phyloP scores from a whole-genome alignment of 2,329 filamentous ascomycete genomes.

The Stagonosporopsis vannaccii region DNA sequence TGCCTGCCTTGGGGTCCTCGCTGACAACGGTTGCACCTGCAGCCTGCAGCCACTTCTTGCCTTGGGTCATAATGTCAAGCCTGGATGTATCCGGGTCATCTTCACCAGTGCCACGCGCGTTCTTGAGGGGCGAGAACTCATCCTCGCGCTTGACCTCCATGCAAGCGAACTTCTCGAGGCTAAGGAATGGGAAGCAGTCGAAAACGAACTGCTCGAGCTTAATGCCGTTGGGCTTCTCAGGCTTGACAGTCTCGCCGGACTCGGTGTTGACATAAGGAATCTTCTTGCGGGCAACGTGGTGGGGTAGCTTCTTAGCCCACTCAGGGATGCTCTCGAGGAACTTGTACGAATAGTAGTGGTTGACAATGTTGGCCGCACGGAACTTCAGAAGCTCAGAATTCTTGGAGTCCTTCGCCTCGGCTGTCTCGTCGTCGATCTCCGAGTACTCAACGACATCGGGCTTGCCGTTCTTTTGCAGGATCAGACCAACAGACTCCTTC shows the following conservation, averaged over 20 bases:
- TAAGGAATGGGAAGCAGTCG: slow-evolving; percentile 91
- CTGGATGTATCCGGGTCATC: slow-evolving; percentile 95
- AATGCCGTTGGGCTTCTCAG: slow-evolving; percentile 94
- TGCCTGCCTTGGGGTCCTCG: slow-evolving; percentile 63
- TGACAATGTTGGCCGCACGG: slow-evolving; percentile 98
- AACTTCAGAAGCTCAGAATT: slow-evolving; percentile 87
- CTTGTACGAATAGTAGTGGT: slow-evolving; percentile 97
- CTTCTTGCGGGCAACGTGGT: slow-evolving; percentile 98
- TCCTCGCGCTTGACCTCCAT: slow-evolving; percentile 97
- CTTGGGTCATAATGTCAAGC: slow-evolving; percentile 87
- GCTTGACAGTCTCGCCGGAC: slow-evolving; percentile 83
- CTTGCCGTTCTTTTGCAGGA: slow-evolving; percentile 92
- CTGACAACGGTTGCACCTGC: slow-evolving; percentile 79
- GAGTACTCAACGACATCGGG: slow-evolving; percentile 99
- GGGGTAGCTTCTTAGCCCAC: slow-evolving; percentile 86
- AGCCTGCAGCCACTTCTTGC: slow-evolving; percentile 81
- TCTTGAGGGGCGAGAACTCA: slow-evolving; percentile 98
- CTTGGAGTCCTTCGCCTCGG: slow-evolving; percentile 84
- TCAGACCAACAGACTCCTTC: slow-evolving; percentile 93
- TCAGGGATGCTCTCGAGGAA: slow-evolving; percentile 91
- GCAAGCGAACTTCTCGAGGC: slow-evolving; percentile 88
- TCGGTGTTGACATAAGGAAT: slow-evolving; percentile 83
- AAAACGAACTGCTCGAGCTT: slow-evolving; percentile 99
- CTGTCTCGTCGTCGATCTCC: slow-evolving; percentile 89
- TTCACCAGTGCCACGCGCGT: slow-evolving; percentile 79